A percentile compares a stretch with the other conserved stretches of the same genome.
phyloP scores from a whole-genome alignment of 495 filamentous ascomycete species.

The Baudoinia panamericana region DNA sequence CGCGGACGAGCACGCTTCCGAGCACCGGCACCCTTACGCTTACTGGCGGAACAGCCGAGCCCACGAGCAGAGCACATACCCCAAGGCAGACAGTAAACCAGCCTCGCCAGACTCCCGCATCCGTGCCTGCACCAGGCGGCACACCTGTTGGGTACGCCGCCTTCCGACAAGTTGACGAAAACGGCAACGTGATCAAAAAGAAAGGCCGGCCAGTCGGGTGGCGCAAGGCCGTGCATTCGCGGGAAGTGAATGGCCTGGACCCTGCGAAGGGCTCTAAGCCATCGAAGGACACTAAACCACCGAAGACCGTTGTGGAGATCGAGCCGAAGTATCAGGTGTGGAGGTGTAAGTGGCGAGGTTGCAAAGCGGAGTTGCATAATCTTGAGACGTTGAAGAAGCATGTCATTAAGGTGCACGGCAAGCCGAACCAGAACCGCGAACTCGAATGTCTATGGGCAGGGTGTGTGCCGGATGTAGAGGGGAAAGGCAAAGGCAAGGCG shows the following conservation, averaged over 20 bases:
- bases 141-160: slow-evolving; percentile 22
- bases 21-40: no score
- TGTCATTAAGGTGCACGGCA: slow-evolving; percentile 43
- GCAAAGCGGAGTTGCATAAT: slow-evolving; percentile 61
- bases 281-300: neutral
- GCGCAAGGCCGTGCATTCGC: slow-evolving; percentile 28
- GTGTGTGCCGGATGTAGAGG: slow-evolving; percentile 29
- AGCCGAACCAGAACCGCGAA: slow-evolving; percentile 14
- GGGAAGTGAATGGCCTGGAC: slow-evolving; percentile 13
- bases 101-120: neutral
- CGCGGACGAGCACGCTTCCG: neutral
- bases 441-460: slow-evolving; percentile 36
- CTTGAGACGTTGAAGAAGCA: slow-evolving; percentile 56
- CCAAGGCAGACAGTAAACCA: neutral
- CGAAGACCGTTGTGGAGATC: neutral
- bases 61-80: no score
- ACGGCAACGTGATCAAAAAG: slow-evolving; percentile 24
- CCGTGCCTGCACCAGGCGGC: slow-evolving; percentile 4
- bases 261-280: slow-evolving; percentile 1
- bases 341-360: slow-evolving; percentile 51
- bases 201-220: slow-evolving; percentile 32
- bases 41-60: no score
- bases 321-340: slow-evolving; percentile 34
- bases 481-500: slow-evolving; percentile 18
- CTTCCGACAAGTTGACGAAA: slow-evolving; percentile 19